Conservation (phyloP, 495 filamentous ascomycete genomes). For the Aspergillus avenaceus region DNA sequence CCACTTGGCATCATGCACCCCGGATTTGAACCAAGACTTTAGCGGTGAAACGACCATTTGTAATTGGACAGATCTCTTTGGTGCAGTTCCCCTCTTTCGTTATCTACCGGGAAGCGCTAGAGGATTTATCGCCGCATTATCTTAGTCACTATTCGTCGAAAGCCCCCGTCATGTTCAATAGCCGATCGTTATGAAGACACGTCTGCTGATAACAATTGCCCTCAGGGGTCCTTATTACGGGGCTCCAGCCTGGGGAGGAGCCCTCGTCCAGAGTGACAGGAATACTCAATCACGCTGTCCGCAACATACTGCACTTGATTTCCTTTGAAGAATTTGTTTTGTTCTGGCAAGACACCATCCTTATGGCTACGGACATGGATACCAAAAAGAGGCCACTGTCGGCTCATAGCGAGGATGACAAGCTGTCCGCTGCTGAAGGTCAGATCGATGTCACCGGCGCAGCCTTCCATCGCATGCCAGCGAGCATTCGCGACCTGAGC, state of each 20-base stretch:
- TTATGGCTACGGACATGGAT: conserved; percentile 12
- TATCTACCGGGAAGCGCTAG: background rate
- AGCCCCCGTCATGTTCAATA: background rate
- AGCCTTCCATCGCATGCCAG: conserved; percentile 23
- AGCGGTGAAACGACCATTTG: background rate
- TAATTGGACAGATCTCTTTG: background rate
- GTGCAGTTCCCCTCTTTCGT: background rate
- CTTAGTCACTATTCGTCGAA: background rate
- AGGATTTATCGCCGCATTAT: background rate
- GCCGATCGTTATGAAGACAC: background rate
- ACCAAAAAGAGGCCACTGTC: conserved; percentile 18
- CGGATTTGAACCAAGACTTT: background rate
- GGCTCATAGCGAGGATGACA: conserved; percentile 15
- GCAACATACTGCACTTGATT: background rate
- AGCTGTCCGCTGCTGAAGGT: conserved; percentile 29
- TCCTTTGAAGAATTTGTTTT: background rate
- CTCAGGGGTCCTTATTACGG: background rate
- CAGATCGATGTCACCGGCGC: conserved; percentile 24
- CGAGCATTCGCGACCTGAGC: conserved; percentile 22
- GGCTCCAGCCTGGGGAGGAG: background rate
- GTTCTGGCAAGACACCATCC: background rate
- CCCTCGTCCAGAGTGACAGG: no score
- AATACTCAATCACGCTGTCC: background rate
- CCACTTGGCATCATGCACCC: background rate
- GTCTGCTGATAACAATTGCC: background rate